phyloP scores from a whole-genome alignment of 148 eudicot species.

The Rhododendron ovatum region DNA sequence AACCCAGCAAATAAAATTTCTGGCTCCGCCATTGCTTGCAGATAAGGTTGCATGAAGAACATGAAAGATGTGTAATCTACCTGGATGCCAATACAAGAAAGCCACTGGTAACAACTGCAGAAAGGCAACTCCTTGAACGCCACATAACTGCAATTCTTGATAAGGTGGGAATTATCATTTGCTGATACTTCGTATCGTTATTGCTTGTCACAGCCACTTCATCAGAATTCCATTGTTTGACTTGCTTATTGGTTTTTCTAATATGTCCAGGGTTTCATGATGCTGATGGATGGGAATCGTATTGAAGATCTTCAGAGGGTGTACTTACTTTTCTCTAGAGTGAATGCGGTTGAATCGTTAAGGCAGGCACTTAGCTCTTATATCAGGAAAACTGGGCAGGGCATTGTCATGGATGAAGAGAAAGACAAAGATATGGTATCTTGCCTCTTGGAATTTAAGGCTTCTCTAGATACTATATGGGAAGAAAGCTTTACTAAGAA shows the following conservation, averaged over 20 bases:
- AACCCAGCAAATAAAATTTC: background rate
- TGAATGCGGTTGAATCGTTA: slow-evolving; percentile 78
- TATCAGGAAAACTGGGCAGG: slow-evolving; percentile 78
- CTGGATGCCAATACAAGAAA: slow-evolving; percentile 86
- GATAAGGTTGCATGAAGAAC: slow-evolving; percentile 89
- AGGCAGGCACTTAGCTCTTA: slow-evolving; percentile 70
- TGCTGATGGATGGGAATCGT: slow-evolving; percentile 85
- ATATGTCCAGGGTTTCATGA: slow-evolving; percentile 69
- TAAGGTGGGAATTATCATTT: slow-evolving; percentile 43
- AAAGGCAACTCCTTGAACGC: slow-evolving; percentile 83
- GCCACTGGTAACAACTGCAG: slow-evolving; percentile 77
- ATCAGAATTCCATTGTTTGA: slow-evolving; percentile 1
- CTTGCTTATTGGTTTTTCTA: slow-evolving; percentile 1
- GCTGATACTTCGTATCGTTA: background rate
- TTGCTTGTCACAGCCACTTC: background rate
- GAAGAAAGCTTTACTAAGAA: slow-evolving; percentile 88
- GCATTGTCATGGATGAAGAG: slow-evolving; percentile 88
- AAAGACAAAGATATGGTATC: slow-evolving; percentile 96
- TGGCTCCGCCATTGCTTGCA: slow-evolving; percentile 18
- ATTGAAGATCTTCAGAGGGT: slow-evolving; percentile 79
- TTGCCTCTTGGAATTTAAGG: slow-evolving; percentile 83
- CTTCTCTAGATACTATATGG: slow-evolving; percentile 76
- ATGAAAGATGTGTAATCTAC: slow-evolving; percentile 84
- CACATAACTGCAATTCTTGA: slow-evolving; percentile 88
- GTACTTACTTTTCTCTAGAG: slow-evolving; percentile 67